phyloP scores from a whole-genome alignment of 2,329 filamentous ascomycete genomes.

The Aureobasidium vineae region DNA sequence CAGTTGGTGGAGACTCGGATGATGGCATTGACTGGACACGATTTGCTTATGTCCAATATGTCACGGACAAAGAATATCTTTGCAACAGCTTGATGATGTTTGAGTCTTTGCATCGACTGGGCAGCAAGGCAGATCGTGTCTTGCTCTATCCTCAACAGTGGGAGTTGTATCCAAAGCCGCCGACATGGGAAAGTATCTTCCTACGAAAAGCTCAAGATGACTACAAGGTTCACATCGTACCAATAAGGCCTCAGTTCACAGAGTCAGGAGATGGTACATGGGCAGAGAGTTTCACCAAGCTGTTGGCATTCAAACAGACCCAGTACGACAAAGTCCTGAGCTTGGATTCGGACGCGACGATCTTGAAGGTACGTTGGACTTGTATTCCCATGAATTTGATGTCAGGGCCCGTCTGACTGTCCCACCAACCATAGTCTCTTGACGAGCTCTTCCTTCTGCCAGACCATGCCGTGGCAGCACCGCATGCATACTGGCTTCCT shows the following conservation, averaged over 20 bases:
- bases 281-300: slow-evolving; percentile 65
- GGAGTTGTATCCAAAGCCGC: slow-evolving; percentile 27
- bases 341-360: slow-evolving; percentile 61
- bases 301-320: slow-evolving; percentile 65
- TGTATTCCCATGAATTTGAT: background rate
- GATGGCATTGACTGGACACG: slow-evolving; percentile 38
- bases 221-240: slow-evolving; percentile 51
- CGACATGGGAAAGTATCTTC: slow-evolving; percentile 41
- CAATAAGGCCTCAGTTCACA: slow-evolving; percentile 41
- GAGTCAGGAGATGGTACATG: slow-evolving; percentile 51
- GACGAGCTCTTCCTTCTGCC: slow-evolving; percentile 70
- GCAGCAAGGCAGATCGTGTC: slow-evolving; percentile 45
- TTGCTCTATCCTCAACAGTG: slow-evolving; percentile 46
- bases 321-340: slow-evolving; percentile 59
- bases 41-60: slow-evolving; percentile 47
- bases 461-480: slow-evolving; percentile 60
- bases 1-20: background rate
- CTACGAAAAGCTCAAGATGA: slow-evolving; percentile 48
- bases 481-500: slow-evolving; percentile 66
- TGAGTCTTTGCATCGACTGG: slow-evolving; percentile 43
- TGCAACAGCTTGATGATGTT: slow-evolving; percentile 48
- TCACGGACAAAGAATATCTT: slow-evolving; percentile 44
- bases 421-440: slow-evolving; percentile 48
- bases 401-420: background rate
- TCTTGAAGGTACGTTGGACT: slow-evolving; percentile 45